Evolutionary conservation across 2,329 filamentous ascomycete genomes (phyloP).

Genomic region (Pestalotiopsis sp.): DNA sequence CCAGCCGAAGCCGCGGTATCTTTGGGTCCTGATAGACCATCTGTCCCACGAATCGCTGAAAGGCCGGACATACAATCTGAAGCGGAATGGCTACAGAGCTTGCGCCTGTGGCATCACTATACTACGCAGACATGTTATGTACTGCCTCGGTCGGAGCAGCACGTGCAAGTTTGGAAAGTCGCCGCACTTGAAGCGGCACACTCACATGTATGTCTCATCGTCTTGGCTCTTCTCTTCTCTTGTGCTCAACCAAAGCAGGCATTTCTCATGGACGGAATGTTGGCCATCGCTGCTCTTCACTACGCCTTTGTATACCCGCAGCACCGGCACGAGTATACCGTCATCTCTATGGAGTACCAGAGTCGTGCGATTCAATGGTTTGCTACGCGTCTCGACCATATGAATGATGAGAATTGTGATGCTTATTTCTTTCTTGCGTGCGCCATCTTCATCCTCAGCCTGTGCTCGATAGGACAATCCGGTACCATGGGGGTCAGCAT

Average conservation of each 20-base stretch:
- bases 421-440: constrained; percentile 23
- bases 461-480: constrained; percentile 19
- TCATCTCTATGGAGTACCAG: constrained; percentile 21
- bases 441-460: constrained; percentile 22
- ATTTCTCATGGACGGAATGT: constrained; percentile 22
- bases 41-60: not conserved
- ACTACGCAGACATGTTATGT: constrained; percentile 3
- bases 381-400: constrained; percentile 18
- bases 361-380: constrained; percentile 19
- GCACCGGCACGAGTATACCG: constrained; percentile 15
- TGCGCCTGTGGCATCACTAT: constrained; percentile 16
- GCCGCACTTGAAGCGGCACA: constrained; percentile 7
- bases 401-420: constrained; percentile 20
- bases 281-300: constrained; percentile 22
- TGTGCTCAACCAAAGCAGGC: constrained; percentile 13
- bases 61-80: constrained; percentile 32
- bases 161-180: constrained; percentile 19
- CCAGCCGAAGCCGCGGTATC: not conserved
- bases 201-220: not conserved
- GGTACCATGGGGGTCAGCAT: constrained; percentile 11
- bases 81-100: constrained; percentile 23
- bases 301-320: constrained; percentile 18
- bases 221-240: not conserved
- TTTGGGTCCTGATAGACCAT: not conserved
- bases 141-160: constrained; percentile 5